These are phyloP conservation scores for Elaeis oleifera DNA, from an alignment of 202 grass and related monocot genomes.

Conservation along the genomic window DNA sequence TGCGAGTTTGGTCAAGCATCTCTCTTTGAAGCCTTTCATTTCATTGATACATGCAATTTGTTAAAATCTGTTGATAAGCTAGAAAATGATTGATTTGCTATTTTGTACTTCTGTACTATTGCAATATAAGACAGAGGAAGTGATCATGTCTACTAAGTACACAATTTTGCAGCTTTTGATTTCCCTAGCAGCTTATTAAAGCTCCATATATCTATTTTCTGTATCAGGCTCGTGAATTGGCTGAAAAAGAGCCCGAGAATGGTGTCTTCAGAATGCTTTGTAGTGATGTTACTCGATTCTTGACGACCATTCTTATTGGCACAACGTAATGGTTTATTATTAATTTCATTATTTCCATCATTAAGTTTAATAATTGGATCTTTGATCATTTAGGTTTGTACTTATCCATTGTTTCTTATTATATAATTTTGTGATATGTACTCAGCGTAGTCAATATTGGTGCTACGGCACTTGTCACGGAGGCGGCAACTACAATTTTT, in stretches of 20 bases:
- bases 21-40: too few relatives aligned
- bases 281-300: conserved; percentile 83
- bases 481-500: conserved; percentile 93
- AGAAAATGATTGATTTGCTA: too few relatives aligned
- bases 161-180: too few relatives aligned
- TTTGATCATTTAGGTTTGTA: neutral
- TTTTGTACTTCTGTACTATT: too few relatives aligned
- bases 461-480: conserved; percentile 87
- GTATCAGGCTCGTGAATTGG: conserved; percentile 67
- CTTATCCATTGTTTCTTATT: conserved; percentile 9
- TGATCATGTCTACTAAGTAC: too few relatives aligned
- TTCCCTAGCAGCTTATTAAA: too few relatives aligned
- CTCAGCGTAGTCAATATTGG: conserved; percentile 86
- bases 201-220: neutral
- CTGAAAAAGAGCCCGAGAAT: conserved; percentile 93
- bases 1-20: too few relatives aligned
- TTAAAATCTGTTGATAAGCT: too few relatives aligned
- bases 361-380: neutral
- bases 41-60: too few relatives aligned
- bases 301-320: conserved; percentile 97
- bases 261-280: conserved; percentile 98
- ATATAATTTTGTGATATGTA: conserved; percentile 27
- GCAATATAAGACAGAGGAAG: too few relatives aligned
- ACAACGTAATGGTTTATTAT: conserved; percentile 57
- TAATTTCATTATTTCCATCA: conserved; percentile 1